Base-by-base conservation (phyloP, 192 early-diverging fungal genomes). In the Coemansia sp. region DNA sequence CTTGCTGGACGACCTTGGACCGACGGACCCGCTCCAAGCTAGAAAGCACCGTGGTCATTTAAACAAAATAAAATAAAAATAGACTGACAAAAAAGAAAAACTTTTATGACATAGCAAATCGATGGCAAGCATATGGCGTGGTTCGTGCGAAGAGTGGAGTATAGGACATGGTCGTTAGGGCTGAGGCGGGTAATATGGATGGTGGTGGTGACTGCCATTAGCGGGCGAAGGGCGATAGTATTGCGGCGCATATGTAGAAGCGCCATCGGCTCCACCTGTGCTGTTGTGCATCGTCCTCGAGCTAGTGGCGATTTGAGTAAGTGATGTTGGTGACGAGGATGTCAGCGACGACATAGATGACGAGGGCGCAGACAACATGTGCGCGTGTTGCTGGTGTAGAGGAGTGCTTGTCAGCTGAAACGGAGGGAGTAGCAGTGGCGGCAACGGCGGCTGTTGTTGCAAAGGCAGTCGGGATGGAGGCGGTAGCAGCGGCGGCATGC, bases 1-100 rank as follows among this genome's bases (percentile, higher is more conserved):
- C 38, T 19, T 39, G 37, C 37, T 72, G 73, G 19, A 81, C 46
- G 19, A 29, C 65, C 7, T 41, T 64, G 39, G 64, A 43, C 31
- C 64, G 73, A n/a, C 65, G 71, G 17, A 64, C 69, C 12, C 62
- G 62, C 60, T 76, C 70, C 7, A 82, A 49, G 27, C 74, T 76
- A 31, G 79, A 70, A 25, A 82, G 46, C 37, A 65, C 64, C 3
- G 39, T 24, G 6, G 65, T 60, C 79, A 76, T 80, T 49, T 24
- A 35, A 58, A 38, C 32, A 31, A 36, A 38, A 20, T 6, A 19
- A 22, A 22, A 53, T 36, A 29, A 27, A 29, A 27, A 40, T 20
- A 6, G 19, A 5, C 4, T 38, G 31, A 24, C 15, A 32, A 39
- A n/a, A n/a, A n/a, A 42, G 24, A 27, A 14, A 14, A 27, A 27